Evolutionary conservation across 371 early-diverging fungal species (phyloP).

Genomic region (Mortierella sp.): DNA sequence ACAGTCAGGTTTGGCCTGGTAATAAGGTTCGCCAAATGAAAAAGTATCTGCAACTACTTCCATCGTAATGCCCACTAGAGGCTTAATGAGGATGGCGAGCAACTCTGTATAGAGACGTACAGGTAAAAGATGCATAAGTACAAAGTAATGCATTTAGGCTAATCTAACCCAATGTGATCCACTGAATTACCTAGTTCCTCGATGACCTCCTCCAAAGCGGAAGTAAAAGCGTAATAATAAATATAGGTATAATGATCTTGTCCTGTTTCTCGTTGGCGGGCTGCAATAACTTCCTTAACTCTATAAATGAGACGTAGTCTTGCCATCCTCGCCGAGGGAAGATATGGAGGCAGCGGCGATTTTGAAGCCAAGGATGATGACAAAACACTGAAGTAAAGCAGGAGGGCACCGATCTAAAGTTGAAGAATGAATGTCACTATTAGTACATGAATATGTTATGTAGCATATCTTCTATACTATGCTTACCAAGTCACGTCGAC

Average conservation of each 20-base stretch:
- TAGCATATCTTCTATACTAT: too few species aligned
- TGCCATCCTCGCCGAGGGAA: conserved; percentile 68
- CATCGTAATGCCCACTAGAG: conserved; percentile 44
- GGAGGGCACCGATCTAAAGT: conserved; percentile 45
- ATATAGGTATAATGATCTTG: conserved; percentile 56
- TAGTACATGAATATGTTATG: neutral
- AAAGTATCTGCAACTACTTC: conserved; percentile 16
- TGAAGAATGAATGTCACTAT: neutral
- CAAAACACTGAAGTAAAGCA: conserved; percentile 59
- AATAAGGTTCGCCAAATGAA: conserved; percentile 6
- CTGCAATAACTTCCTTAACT: conserved; percentile 56
- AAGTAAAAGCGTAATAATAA: conserved; percentile 54
- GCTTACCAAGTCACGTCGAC: conserved; percentile 67
- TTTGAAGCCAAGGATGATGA: conserved; percentile 66
- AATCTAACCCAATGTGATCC: too few species aligned
- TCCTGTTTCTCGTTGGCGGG: conserved; percentile 34
- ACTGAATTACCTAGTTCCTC: conserved; percentile 62
- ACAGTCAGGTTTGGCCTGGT: conserved; percentile 20
- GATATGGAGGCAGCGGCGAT: conserved; percentile 67
- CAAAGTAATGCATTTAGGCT: too few species aligned
- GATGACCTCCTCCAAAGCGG: conserved; percentile 66
- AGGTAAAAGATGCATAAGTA: too few species aligned
- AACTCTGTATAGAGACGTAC: conserved; percentile 16
- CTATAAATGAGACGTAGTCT: conserved; percentile 59
- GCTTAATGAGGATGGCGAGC: conserved; percentile 50